phyloP scores from a whole-genome alignment of 345 rosid species.

The Salix dunnii region DNA sequence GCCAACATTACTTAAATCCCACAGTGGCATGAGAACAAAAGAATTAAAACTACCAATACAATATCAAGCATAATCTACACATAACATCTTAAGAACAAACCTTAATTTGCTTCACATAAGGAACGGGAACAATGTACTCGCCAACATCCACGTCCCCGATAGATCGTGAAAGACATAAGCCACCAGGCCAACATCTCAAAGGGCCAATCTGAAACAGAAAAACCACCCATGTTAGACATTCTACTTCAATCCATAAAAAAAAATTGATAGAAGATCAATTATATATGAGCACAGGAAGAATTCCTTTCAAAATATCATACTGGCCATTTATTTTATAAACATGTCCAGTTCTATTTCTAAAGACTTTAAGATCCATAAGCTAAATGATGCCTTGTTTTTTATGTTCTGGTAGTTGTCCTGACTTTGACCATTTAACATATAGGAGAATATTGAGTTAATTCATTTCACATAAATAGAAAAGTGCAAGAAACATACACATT shows the following conservation, averaged over 20 bases:
- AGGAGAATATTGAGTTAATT: neutral
- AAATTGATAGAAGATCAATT: conserved; percentile 1
- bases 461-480: conserved; percentile 3
- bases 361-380: neutral
- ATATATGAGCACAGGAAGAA: neutral
- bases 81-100: conserved; percentile 37
- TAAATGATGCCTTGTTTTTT: neutral
- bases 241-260: conserved; percentile 6
- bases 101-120: conserved; percentile 98
- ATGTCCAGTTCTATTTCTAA: neutral
- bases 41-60: neutral
- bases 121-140: conserved; percentile 95
- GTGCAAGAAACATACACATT: neutral
- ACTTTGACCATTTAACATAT: neutral
- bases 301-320: neutral
- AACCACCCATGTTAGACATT: conserved; percentile 20
- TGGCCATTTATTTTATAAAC: neutral
- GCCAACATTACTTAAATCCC: conserved; percentile 4
- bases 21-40: neutral
- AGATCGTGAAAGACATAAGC: conserved; percentile 97
- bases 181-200: conserved; percentile 99
- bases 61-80: conserved; percentile 4
- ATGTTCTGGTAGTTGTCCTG: neutral
- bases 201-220: conserved; percentile 81
- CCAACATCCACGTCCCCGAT: conserved; percentile 98